These are phyloP conservation scores for Rhodocollybia butyracea DNA, from an alignment of 768 basidiomycete species.

Conservation along the genomic window DNA sequence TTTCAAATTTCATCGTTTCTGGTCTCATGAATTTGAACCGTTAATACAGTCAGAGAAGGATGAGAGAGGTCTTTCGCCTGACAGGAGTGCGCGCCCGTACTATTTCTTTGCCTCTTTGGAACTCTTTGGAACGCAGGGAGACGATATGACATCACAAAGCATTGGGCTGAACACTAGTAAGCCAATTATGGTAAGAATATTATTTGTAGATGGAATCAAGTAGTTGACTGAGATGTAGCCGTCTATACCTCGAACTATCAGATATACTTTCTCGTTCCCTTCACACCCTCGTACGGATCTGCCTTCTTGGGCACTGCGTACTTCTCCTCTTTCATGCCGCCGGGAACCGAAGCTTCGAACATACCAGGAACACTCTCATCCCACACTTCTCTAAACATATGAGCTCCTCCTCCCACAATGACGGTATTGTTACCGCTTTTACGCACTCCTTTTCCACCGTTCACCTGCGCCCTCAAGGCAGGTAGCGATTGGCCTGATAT, in stretches of 20 bases:
- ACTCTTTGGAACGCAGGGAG: no score
- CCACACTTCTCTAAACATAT: constrained; percentile 87
- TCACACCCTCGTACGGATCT: constrained; percentile 55
- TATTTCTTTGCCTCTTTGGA: no score
- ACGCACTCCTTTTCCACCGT: constrained; percentile 1
- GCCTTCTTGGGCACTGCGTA: constrained; percentile 52
- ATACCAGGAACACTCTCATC: constrained; percentile 57
- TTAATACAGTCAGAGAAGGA: no score
- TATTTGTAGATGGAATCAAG: no score
- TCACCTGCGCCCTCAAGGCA: background rate
- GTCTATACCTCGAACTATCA: background rate
- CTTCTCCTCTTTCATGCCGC: constrained; percentile 44
- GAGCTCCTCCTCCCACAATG: constrained; percentile 59
- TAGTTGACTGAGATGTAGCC: no score
- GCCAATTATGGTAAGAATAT: no score
- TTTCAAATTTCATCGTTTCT: no score
- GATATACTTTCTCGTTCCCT: constrained; percentile 46
- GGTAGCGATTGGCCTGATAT: background rate
- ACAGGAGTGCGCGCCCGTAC: no score
- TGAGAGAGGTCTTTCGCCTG: no score
- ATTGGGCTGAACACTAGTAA: no score
- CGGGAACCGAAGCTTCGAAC: constrained; percentile 40
- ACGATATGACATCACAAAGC: no score
- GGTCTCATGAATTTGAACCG: no score
- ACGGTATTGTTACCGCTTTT: background rate